These are phyloP conservation scores for Corchorus olitorius DNA, from an alignment of 345 rosid genomes.

Conservation along the genomic window DNA sequence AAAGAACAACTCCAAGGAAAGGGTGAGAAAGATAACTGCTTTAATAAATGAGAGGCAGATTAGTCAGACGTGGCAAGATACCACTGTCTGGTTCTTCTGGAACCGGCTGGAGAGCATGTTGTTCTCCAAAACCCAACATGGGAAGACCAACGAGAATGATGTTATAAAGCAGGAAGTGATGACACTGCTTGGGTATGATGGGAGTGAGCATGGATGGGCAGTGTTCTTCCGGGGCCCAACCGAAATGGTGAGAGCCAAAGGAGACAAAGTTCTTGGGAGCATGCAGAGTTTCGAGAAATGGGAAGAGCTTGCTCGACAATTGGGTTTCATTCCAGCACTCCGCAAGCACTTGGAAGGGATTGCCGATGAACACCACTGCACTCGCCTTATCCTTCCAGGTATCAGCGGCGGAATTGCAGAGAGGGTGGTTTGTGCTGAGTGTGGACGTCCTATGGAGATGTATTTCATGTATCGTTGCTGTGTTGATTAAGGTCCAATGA, in stretches of 20 bases:
- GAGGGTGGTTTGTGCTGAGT: conserved; percentile 62
- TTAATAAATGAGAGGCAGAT: conserved; percentile 37
- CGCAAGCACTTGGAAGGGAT: conserved; percentile 40
- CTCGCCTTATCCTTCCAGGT: conserved; percentile 58
- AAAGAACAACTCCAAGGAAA: conserved; percentile 61
- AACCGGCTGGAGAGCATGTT: conserved; percentile 53
- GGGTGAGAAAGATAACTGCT: conserved; percentile 37
- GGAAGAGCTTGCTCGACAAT: conserved; percentile 27
- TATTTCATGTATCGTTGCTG: conserved; percentile 71
- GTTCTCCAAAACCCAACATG: conserved; percentile 45
- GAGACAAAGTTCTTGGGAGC: conserved; percentile 31
- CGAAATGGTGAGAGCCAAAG: conserved; percentile 54
- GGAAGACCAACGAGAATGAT: conserved; percentile 42
- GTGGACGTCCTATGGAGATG: conserved; percentile 66
- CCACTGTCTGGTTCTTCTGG: conserved; percentile 61
- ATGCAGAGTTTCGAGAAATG: conserved; percentile 37
- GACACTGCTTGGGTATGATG: conserved; percentile 59
- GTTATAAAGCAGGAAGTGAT: conserved; percentile 56
- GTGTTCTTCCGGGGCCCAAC: conserved; percentile 41
- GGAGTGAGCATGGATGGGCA: conserved; percentile 73
- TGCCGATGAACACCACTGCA: conserved; percentile 59
- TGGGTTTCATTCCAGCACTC: conserved; percentile 57
- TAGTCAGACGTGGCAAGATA: conserved; percentile 44
- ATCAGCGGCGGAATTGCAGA: conserved; percentile 58
- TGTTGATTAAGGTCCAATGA: conserved; percentile 25